Conservation (phyloP, 2,329 filamentous ascomycete species). For the Epichloe elymi region DNA sequence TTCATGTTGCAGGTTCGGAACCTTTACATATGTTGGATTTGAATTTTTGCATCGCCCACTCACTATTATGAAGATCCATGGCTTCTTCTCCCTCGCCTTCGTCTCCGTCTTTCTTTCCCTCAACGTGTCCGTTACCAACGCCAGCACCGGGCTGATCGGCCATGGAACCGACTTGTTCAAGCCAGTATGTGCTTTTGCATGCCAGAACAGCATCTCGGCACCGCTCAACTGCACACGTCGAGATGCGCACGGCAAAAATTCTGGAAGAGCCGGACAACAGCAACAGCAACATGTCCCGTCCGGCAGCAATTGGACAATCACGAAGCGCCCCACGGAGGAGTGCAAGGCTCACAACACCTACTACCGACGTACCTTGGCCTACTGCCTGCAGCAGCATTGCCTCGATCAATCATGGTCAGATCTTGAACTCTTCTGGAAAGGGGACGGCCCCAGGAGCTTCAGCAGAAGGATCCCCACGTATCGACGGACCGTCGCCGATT, state of each 20-base stretch:
- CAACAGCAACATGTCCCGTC: neutral
- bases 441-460: neutral
- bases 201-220: constrained; percentile 11
- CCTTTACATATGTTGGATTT: too few species aligned
- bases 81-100: neutral
- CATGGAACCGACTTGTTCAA: constrained; percentile 12
- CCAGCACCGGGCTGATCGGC: constrained; percentile 6
- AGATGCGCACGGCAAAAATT: neutral
- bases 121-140: neutral
- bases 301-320: neutral
- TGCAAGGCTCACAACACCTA: neutral
- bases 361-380: neutral
- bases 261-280: too few species aligned
- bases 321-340: neutral
- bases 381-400: neutral
- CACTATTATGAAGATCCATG: neutral
- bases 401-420: neutral
- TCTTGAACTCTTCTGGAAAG: neutral
- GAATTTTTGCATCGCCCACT: neutral
- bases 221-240: constrained; percentile 12
- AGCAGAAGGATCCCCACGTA: neutral
- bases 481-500: neutral
- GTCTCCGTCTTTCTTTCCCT: neutral
- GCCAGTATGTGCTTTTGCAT: constrained; percentile 19
- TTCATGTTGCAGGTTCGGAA: too few species aligned